Evolutionary conservation across 2,329 filamentous ascomycete genomes (phyloP), one percentile per base, ranked within the genome.

Genomic region (Ceratocystis lukuohia): DNA sequence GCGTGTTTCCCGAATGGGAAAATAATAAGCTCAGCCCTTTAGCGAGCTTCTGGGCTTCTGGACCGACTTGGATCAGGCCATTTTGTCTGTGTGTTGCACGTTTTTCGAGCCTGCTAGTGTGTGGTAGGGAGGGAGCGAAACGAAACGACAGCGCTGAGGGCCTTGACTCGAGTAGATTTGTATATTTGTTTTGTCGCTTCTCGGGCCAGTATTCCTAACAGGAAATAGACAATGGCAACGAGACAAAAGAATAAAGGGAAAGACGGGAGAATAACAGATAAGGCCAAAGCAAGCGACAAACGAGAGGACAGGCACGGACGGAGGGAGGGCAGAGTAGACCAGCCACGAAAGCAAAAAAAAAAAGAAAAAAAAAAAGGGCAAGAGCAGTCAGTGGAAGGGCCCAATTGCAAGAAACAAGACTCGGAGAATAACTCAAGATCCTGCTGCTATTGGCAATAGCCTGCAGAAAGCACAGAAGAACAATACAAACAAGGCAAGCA

Each of bases 21-120:
- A 63, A 50, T 15, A 48, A 46, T 20, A 50, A 63, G 25, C 56
- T 33, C 56, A 59, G 28, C 15, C 10, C 56, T 59, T 59, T 59
- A 59, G 56, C 56, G 25, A 25, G 37, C 37, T 41, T 41, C 37
- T 41, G 37, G 22, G 53, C 56, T 61, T 65, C 64, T 59, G 44
- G 64, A 59, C 53, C 64, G 20, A n/a, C 33, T 25, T 65, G 33
- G 64, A 65, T 65, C 64, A 65, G 64, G 64, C 64, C 64, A 65
- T 65, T 65, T 65, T 65, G 64, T 45, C 64, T 45, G 17, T 57
- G 64, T 28, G 64, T 65, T 59, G 64, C 64, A 65, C 56, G 64
- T 65, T 65, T 65, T 65, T 61, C 28, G 12, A 30, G 56, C 12
- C 25, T 59, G 56, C 33, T 59, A 37, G 56, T 15, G 56, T 59